phyloP scores from a whole-genome alignment of 805 yeast genomes.

The Metschnikowia kunwiensis region DNA sequence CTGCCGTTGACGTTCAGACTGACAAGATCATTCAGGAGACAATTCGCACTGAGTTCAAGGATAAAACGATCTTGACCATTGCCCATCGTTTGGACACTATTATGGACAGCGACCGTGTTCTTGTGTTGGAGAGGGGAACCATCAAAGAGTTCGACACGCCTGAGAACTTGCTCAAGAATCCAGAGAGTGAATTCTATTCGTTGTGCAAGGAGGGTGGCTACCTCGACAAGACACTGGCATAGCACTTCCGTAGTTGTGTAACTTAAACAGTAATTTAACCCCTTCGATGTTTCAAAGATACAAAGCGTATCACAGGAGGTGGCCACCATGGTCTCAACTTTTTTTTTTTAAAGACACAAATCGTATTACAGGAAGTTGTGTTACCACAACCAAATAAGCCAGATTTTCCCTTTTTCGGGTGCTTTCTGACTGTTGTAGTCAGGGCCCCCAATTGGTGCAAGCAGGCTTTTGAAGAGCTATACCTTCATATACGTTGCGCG shows the following conservation, averaged over 20 bases:
- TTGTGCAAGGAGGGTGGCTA: constrained; percentile 48
- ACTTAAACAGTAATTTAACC: too few species aligned
- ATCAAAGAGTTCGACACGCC: constrained; percentile 80
- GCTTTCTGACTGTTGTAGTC: too few species aligned
- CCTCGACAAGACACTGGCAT: constrained; percentile 14
- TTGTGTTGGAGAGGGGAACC: constrained; percentile 71
- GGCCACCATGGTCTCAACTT: too few species aligned
- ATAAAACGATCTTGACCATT: constrained; percentile 80
- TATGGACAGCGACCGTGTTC: constrained; percentile 76
- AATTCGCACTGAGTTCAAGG: constrained; percentile 65
- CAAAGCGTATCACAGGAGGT: too few species aligned
- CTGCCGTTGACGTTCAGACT: constrained; percentile 33
- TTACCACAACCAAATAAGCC: too few species aligned
- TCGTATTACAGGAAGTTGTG: background rate
- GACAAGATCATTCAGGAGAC: constrained; percentile 44
- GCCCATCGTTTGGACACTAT: constrained; percentile 89
- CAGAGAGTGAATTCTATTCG: constrained; percentile 47
- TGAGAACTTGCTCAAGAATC: constrained; percentile 40
- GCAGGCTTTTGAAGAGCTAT: too few species aligned
- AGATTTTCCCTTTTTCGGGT: too few species aligned
- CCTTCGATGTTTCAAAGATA: too few species aligned
- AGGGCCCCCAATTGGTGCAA: too few species aligned
- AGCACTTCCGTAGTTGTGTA: background rate
- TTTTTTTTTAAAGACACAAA: too few species aligned
- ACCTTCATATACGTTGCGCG: too few species aligned